phyloP scores from a whole-genome alignment of 768 basidiomycete species.

The Tylopilus rubrobrunneus region DNA sequence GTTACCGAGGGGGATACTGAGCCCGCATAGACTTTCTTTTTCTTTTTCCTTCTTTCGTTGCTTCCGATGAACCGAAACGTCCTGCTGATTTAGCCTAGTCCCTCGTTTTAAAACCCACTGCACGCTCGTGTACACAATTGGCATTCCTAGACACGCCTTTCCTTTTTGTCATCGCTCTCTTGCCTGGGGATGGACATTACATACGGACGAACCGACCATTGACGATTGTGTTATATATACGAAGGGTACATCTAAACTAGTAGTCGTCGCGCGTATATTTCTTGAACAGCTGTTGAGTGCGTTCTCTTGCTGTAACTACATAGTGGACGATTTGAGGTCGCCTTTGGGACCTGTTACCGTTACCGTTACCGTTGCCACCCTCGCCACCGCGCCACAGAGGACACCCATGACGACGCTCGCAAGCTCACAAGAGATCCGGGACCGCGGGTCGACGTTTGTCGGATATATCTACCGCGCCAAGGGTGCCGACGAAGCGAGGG shows the following conservation, averaged over 20 bases:
- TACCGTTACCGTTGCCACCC: too few species aligned
- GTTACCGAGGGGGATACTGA: conserved; percentile 22
- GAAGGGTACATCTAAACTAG: too few species aligned
- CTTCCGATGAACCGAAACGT: conserved; percentile 6
- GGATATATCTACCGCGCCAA: conserved; percentile 49
- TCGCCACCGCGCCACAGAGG: neutral
- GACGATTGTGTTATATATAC: too few species aligned
- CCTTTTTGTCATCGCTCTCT: neutral
- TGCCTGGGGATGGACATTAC: neutral
- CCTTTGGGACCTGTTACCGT: too few species aligned
- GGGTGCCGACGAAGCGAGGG: conserved; percentile 41
- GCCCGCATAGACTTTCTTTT: neutral
- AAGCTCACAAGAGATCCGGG: conserved; percentile 71
- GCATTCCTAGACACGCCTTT: neutral
- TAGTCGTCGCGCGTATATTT: too few species aligned
- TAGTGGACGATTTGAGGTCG: too few species aligned
- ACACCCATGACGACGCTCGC: conserved; percentile 10
- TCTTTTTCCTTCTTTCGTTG: too few species aligned
- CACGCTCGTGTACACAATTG: neutral
- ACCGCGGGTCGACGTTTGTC: conserved; percentile 70
- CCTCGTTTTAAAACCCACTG: neutral
- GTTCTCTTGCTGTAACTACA: too few species aligned
- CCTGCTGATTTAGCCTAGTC: neutral
- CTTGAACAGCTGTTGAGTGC: too few species aligned
- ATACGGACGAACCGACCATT: too few species aligned